These are phyloP conservation scores for Prunus campanulata DNA, from an alignment of 306 rosid species.

Conservation along the genomic window DNA sequence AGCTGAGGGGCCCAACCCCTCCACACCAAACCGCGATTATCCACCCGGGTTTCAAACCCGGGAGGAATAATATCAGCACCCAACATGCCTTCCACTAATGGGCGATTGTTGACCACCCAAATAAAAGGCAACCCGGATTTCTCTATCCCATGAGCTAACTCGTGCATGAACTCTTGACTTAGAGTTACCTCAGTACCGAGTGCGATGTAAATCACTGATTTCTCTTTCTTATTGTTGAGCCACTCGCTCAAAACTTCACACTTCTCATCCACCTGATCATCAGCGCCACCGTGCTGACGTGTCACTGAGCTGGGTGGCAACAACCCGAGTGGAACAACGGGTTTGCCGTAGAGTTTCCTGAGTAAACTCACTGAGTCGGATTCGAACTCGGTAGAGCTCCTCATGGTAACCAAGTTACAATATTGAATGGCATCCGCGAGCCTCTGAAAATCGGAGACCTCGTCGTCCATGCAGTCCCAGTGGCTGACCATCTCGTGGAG, in stretches of 20 bases:
- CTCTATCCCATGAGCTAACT: constrained; percentile 29
- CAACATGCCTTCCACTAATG: not conserved
- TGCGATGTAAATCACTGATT: constrained; percentile 28
- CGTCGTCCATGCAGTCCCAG: constrained; percentile 18
- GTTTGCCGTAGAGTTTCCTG: constrained; percentile 12
- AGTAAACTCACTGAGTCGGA: constrained; percentile 7
- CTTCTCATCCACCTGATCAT: not conserved
- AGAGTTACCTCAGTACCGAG: constrained; percentile 23
- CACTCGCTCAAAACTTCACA: constrained; percentile 10
- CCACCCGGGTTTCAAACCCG: constrained; percentile 6
- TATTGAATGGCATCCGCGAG: not conserved
- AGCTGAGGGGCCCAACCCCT: constrained; percentile 25
- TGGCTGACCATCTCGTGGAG: constrained; percentile 10
- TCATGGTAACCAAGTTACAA: not conserved
- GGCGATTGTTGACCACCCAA: constrained; percentile 21
- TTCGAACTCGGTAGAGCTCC: constrained; percentile 23
- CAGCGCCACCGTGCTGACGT: not conserved
- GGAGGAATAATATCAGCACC: not conserved
- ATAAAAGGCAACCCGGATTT: constrained; percentile 19
- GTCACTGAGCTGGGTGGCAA: not conserved
- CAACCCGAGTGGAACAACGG: constrained; percentile 28
- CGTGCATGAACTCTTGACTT: constrained; percentile 4
- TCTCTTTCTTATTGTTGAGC: constrained; percentile 6
- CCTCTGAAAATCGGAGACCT: constrained; percentile 18
- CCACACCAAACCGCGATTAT: constrained; percentile 8